phyloP scores from a whole-genome alignment of 179 eudicot genomes.

The Pouteria campechiana region DNA sequence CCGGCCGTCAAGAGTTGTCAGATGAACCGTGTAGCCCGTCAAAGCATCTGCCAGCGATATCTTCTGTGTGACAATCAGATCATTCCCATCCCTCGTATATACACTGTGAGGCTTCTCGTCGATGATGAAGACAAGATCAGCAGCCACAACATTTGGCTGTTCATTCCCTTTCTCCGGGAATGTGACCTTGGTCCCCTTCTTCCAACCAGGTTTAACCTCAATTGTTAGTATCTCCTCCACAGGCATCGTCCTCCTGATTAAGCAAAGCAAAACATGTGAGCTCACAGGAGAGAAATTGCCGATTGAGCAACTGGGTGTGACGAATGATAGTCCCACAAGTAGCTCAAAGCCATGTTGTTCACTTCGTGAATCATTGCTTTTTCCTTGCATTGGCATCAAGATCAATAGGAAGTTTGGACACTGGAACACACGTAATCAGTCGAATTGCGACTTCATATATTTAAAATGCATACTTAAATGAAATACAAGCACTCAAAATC shows the following conservation, averaged over 20 bases:
- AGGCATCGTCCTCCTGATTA: constrained; percentile 34
- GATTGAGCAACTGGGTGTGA: no score
- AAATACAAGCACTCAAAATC: no score
- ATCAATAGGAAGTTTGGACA: no score
- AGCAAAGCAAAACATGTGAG: no score
- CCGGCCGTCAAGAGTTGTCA: constrained; percentile 66
- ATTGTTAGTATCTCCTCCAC: constrained; percentile 66
- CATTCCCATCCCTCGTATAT: constrained; percentile 65
- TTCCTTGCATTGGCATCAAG: no score
- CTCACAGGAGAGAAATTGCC: no score
- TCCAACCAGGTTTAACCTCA: constrained; percentile 73
- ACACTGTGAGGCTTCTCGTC: constrained; percentile 79
- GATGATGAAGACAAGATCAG: constrained; percentile 55
- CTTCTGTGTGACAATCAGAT: constrained; percentile 34
- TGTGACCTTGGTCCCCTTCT: constrained; percentile 74
- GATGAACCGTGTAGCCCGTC: constrained; percentile 46
- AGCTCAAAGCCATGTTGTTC: no score
- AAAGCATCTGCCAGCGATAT: constrained; percentile 57
- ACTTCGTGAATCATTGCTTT: no score
- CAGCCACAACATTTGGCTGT: constrained; percentile 45
- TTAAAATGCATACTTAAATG: no score
- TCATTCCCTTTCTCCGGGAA: constrained; percentile 77
- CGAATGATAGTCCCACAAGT: no score
- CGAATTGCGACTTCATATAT: no score
- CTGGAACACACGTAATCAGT: no score